Evolutionary conservation across 2,329 filamentous ascomycete species (phyloP), one percentile per base, ranked within the genome.

Genomic region (Talaromyces piceae): DNA sequence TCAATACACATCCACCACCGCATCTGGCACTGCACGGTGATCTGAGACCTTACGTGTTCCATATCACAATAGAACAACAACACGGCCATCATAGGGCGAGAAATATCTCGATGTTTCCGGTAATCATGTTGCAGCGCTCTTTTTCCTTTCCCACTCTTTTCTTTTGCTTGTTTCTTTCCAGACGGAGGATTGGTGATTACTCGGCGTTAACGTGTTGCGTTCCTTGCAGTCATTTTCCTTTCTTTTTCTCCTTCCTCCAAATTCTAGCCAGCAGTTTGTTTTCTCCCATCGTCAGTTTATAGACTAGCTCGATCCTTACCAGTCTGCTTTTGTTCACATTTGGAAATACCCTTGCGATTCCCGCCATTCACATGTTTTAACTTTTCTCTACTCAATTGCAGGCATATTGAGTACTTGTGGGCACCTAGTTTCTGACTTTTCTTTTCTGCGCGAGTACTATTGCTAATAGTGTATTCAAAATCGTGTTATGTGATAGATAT

Each of bases 311-410:
- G n/a, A 45, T 25, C 47, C 41, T 47, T 48, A 12, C 41, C 41
- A 33, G 49, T 49, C 44, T 31, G 33, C 12, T 47, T 47, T 50
- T 26, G 33, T 39, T 16, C 11, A n/a, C 26, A n/a, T 30, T 25
- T 30, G 41, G 39, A 31, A 53, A 53, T 55, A 55, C 52, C 52
- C 52, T 37, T 37, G 44, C 48, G 33, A 43, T 50, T 47, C 31
- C 39, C 30, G 20, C 51, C n/a, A n/a, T 50, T 39, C n/a, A 41
- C 28, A 22, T n/a, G 26, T 41, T 18, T 28, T 50, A 26, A 50
- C 33, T 41, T 18, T 27, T 41, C 33, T n/a, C 27, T 26, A 28
- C 48, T 50, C 48, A 50, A 50, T 44, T 44, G 41, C 48, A 30
- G 48, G 48, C 48, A 50, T 50, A 43, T 50, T 50, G 48, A 41